These are phyloP conservation scores for Lentinus tigrinus DNA, from an alignment of 768 basidiomycete genomes.

Conservation along the genomic window DNA sequence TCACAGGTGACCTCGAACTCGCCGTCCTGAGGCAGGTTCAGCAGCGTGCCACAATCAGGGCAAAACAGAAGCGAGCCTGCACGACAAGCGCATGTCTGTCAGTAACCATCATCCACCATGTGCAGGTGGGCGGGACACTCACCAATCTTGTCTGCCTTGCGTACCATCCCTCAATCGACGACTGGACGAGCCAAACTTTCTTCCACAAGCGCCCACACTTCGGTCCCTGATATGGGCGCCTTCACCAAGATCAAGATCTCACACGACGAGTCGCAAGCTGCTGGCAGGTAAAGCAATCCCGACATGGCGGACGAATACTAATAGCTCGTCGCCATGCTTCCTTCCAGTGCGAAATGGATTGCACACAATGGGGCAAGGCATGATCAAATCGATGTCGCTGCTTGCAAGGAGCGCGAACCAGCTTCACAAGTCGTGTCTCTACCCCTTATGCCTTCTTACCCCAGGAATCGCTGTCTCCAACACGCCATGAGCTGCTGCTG, in stretches of 20 bases:
- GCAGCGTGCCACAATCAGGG: slow-evolving; percentile 87
- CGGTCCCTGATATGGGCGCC: no score
- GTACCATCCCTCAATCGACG: slow-evolving; percentile 12
- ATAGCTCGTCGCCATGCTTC: slow-evolving; percentile 69
- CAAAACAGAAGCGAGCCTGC: slow-evolving; percentile 93
- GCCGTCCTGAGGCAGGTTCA: slow-evolving; percentile 75
- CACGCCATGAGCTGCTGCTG: slow-evolving; percentile 87
- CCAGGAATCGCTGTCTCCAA: slow-evolving; percentile 77
- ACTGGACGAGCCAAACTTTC: no score
- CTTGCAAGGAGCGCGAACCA: slow-evolving; percentile 52
- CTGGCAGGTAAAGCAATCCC: no score
- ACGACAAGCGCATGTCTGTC: not conserved
- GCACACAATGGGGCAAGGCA: slow-evolving; percentile 94
- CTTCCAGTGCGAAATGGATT: slow-evolving; percentile 74
- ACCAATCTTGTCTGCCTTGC: slow-evolving; percentile 50
- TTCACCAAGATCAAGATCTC: slow-evolving; percentile 20
- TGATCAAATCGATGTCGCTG: slow-evolving; percentile 79
- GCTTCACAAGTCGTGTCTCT: no score
- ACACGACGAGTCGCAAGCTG: no score
- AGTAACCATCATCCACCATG: not conserved
- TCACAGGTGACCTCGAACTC: slow-evolving; percentile 79
- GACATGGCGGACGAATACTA: no score
- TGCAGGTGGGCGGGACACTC: slow-evolving; percentile 17
- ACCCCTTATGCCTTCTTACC: not conserved
- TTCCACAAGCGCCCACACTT: no score